These are phyloP conservation scores for Aureobasidium pullulans DNA, from an alignment of 2,329 filamentous ascomycete genomes.

Conservation along the genomic window DNA sequence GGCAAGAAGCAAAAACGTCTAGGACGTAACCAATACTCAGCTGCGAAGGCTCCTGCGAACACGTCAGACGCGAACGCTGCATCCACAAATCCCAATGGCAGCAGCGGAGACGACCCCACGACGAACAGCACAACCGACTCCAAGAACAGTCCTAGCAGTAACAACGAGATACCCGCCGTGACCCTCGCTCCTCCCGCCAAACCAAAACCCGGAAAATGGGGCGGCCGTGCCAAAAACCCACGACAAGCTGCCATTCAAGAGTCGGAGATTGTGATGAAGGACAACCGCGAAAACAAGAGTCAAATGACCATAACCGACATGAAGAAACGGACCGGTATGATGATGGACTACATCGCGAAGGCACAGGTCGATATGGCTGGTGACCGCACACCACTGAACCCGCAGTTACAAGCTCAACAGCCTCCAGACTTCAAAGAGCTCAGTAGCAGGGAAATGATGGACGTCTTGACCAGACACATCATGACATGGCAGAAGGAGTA, in stretches of 20 bases:
- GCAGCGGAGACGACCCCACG: conserved; percentile 22
- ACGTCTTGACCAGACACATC: conserved; percentile 69
- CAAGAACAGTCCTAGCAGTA: conserved; percentile 25
- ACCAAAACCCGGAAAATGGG: conserved; percentile 23
- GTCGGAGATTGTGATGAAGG: conserved; percentile 18
- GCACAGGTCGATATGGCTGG: conserved; percentile 81
- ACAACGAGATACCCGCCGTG: conserved; percentile 28
- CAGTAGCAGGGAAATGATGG: conserved; percentile 84
- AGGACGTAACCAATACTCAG: conserved; percentile 74
- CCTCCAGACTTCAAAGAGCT: conserved; percentile 75
- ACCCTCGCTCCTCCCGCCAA: conserved; percentile 27
- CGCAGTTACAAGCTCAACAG: conserved; percentile 21
- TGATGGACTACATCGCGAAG: conserved; percentile 82
- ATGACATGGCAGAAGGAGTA: conserved; percentile 73
- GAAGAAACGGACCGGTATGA: conserved; percentile 65
- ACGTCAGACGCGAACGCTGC: conserved; percentile 23
- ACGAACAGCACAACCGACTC: conserved; percentile 23
- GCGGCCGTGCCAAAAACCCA: conserved; percentile 16
- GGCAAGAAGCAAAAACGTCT: conserved; percentile 52
- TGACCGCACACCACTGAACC: conserved; percentile 37
- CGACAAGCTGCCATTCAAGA: conserved; percentile 23
- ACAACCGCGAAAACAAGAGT: conserved; percentile 17
- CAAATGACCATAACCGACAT: conserved; percentile 21
- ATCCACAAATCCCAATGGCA: conserved; percentile 21
- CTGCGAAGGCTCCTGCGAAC: conserved; percentile 44